Conservation (phyloP, 169 alveolate genomes). For the Plasmodium fragile region DNA sequence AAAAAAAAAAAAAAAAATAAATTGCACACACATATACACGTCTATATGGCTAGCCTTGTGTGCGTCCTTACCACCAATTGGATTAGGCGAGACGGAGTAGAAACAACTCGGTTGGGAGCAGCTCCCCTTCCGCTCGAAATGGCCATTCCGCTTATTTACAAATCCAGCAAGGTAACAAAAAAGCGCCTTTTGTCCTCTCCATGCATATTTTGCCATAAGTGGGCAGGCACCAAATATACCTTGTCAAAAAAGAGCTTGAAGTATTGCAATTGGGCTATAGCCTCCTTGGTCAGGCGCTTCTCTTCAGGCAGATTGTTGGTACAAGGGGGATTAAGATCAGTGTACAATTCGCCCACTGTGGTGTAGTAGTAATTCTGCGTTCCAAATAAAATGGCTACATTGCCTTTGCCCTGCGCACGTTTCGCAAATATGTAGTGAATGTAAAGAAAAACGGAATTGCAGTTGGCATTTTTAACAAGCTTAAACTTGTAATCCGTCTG, state of each 20-base stretch:
- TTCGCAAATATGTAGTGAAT: slow-evolving; percentile 49
- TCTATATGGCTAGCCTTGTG: slow-evolving; percentile 1
- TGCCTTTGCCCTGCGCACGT: not conserved
- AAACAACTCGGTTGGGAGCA: not conserved
- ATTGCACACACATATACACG: not conserved
- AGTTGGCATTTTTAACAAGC: not conserved
- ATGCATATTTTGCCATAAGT: slow-evolving; percentile 23
- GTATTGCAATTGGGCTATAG: slow-evolving; percentile 37
- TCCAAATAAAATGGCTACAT: slow-evolving; percentile 57
- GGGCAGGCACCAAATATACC: slow-evolving; percentile 33
- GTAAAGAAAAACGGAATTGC: slow-evolving; percentile 34
- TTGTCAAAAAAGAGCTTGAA: slow-evolving; percentile 44
- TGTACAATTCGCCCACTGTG: slow-evolving; percentile 1
- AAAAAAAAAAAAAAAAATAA: not conserved
- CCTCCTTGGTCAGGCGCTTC: slow-evolving; percentile 19
- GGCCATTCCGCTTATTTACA: not conserved
- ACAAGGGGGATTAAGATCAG: not conserved
- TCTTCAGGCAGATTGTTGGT: not conserved
- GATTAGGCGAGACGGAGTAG: not conserved
- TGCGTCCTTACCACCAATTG: not conserved
- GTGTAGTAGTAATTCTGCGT: slow-evolving; percentile 51
- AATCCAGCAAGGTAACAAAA: slow-evolving; percentile 14
- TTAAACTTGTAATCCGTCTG: slow-evolving; percentile 32
- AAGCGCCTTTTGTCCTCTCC: slow-evolving; percentile 4
- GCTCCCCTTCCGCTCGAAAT: not conserved